Conservation (phyloP, 495 filamentous ascomycete genomes). For the Pseudoneurospora amorphoporcata region DNA sequence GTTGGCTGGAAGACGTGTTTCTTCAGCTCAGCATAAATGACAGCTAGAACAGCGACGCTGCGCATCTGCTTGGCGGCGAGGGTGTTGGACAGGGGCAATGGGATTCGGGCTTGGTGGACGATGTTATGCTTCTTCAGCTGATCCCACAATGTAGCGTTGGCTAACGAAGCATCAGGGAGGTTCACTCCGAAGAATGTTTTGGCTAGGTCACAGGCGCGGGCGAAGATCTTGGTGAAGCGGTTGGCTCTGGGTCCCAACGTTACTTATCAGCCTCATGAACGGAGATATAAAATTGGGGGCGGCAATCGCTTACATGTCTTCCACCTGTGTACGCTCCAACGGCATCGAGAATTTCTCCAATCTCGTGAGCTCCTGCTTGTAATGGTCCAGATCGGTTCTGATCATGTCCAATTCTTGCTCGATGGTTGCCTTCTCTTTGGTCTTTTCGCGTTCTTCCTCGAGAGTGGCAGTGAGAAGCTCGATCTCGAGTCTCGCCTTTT, state of each 20-base stretch:
- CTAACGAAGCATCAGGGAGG: background rate
- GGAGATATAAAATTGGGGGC: background rate
- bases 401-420: background rate
- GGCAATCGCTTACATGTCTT: background rate
- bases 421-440: background rate
- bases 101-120: background rate
- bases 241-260: background rate
- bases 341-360: background rate
- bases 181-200: slow-evolving; percentile 2
- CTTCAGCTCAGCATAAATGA: slow-evolving; percentile 3
- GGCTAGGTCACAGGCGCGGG: background rate
- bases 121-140: background rate
- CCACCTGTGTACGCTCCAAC: background rate
- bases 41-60: slow-evolving; percentile 7
- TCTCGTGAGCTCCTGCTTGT: background rate
- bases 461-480: background rate
- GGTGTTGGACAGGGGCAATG: slow-evolving; percentile 9
- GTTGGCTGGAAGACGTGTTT: slow-evolving; percentile 13
- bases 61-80: slow-evolving; percentile 16
- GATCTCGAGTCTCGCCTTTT: background rate
- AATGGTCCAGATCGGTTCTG: background rate
- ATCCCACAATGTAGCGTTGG: background rate
- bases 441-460: background rate
- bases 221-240: background rate
- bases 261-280: background rate